Percentiles rank a stretch among this genome's conserved stretches.
These are phyloP conservation scores for Claviceps pusilla DNA, from an alignment of 2,329 filamentous ascomycete genomes.

Conservation along the genomic window DNA sequence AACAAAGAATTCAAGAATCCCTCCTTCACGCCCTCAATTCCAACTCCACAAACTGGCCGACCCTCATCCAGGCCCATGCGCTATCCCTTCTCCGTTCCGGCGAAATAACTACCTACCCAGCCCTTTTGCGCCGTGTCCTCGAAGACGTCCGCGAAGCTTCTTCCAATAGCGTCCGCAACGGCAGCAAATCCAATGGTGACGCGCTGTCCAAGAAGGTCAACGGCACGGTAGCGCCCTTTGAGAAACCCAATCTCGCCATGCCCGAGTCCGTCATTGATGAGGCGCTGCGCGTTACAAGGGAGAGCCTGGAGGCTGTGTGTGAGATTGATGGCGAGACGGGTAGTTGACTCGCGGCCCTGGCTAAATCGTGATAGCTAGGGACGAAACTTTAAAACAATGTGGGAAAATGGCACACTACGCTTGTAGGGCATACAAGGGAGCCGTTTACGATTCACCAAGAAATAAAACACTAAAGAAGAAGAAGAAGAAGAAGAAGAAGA, in stretches of 20 bases:
- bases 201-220: slow-evolving; percentile 12
- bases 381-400: background rate
- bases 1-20: slow-evolving; percentile 44
- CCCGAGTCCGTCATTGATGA: slow-evolving; percentile 47
- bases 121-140: slow-evolving; percentile 44
- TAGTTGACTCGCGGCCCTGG: slow-evolving; percentile 5
- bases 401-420: background rate
- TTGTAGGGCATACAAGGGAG: background rate
- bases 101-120: slow-evolving; percentile 44
- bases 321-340: slow-evolving; percentile 20
- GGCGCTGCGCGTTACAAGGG: slow-evolving; percentile 42
- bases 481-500: too few species aligned
- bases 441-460: background rate
- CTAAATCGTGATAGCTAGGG: background rate
- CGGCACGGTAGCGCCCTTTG: slow-evolving; percentile 11
- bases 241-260: slow-evolving; percentile 33
- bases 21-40: slow-evolving; percentile 48
- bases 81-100: slow-evolving; percentile 44
- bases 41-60: slow-evolving; percentile 47
- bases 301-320: slow-evolving; percentile 39
- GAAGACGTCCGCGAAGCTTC: slow-evolving; percentile 44
- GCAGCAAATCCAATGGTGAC: slow-evolving; percentile 22
- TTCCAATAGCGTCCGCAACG: slow-evolving; percentile 14
- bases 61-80: slow-evolving; percentile 42
- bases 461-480: background rate